Percentiles rank a stretch among this genome's conserved stretches.
Evolutionary conservation across 306 rosid genomes (phyloP).

Genomic region (Dalbergia cultrata): DNA sequence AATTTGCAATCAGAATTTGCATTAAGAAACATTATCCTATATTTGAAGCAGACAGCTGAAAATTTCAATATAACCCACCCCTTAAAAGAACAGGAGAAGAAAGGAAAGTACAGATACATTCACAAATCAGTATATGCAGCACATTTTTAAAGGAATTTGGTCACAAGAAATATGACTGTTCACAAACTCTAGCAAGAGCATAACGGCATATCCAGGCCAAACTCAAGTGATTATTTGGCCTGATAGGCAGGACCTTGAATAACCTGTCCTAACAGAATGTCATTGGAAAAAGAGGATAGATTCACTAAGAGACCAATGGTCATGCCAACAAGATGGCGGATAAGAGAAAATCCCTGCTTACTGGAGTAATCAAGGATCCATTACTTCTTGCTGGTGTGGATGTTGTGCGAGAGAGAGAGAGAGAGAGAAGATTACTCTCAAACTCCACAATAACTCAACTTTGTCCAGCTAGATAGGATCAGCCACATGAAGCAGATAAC

Average conservation of each 20-base stretch:
- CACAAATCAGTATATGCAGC: neutral
- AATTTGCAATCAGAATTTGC: conserved; percentile 22
- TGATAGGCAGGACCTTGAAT: neutral
- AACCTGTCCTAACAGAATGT: neutral
- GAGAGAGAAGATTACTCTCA: neutral
- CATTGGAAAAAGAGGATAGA: neutral
- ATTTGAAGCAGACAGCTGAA: conserved; percentile 24
- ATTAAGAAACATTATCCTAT: conserved; percentile 29
- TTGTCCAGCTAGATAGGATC: neutral
- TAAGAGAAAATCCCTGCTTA: neutral
- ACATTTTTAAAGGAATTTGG: neutral
- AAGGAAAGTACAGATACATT: neutral
- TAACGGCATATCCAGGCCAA: neutral
- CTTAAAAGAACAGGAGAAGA: neutral
- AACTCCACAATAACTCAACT: neutral
- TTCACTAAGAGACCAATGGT: neutral
- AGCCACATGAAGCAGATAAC: neutral
- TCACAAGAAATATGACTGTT: neutral
- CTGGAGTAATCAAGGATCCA: neutral
- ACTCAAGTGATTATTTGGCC: neutral
- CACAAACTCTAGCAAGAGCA: neutral
- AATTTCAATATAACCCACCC: neutral
- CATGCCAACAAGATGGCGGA: neutral
- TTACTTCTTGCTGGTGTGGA: neutral
- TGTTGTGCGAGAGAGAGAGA: neutral